Base-by-base conservation (phyloP, 768 basidiomycete species). In the Naganishia kalamii region DNA sequence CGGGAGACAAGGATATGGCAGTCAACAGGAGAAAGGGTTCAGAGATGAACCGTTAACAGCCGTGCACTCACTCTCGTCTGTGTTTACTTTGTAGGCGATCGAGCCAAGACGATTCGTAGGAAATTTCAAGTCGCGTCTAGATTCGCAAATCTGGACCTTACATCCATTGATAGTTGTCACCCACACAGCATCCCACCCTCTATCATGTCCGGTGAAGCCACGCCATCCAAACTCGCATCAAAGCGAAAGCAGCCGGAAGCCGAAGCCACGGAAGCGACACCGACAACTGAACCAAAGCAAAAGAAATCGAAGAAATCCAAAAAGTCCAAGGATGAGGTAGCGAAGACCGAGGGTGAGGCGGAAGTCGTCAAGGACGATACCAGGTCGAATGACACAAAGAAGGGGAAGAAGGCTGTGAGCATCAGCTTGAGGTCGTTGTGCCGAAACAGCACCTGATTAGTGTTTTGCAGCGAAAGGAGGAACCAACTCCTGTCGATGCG, bases 351-450 rank as follows among this genome's bases (percentile, higher is more conserved):
- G 21, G 8, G 21, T 5, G 37, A n/a, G 11, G 4, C n/a, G n/a
- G n/a, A n/a, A n/a, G n/a, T n/a, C n/a, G 23, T 17, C 21, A 57
- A 33, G 54, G 48, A 41, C n/a, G 61, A 62, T 30, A 35, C 27
- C 29, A n/a, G n/a, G n/a, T n/a, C n/a, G n/a, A n/a, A n/a, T n/a
- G n/a, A n/a, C n/a, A n/a, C n/a, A n/a, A 62, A 62, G 47, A 46
- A 62, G 48, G 62, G 41, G 33, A 35, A 50, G 40, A 63, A 63
- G 30, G 33, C 47, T 15, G 62, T 63, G n/a, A 63, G 47, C 25
- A 7, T 19, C 32, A 2, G 40, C 32, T 57, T 35, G 23, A 13
- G 29, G 5, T 25, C 33, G 12, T 37, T 8, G 4, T 4, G 32
- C n/a, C 13, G 60, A 19, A 25, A n/a, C 30, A 12, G 41, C 7